These are phyloP conservation scores for Alternaria conjuncta DNA, from an alignment of 2,329 filamentous ascomycete genomes.

Conservation along the genomic window DNA sequence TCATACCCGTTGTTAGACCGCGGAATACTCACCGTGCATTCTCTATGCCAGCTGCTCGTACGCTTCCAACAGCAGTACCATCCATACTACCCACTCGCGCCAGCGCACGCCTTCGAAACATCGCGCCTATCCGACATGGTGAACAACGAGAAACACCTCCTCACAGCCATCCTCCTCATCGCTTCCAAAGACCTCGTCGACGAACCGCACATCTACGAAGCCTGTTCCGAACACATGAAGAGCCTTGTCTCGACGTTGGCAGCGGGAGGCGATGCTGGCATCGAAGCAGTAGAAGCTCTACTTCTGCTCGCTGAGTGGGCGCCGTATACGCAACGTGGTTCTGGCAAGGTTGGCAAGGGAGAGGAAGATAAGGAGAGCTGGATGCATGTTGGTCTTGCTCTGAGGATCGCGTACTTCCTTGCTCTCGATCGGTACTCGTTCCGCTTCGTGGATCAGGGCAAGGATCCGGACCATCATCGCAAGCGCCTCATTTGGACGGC, in stretches of 20 bases:
- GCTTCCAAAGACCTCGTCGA: conserved; percentile 73
- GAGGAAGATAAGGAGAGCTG: conserved; percentile 77
- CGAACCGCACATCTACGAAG: conserved; percentile 67
- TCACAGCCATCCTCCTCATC: conserved; percentile 74
- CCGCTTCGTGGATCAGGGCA: conserved; percentile 64
- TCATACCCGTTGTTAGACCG: conserved; percentile 53
- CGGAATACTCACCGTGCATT: conserved; percentile 52
- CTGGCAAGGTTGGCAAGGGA: conserved; percentile 70
- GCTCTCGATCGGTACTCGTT: conserved; percentile 73
- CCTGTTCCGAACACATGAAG: conserved; percentile 74
- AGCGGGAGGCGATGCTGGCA: conserved; percentile 69
- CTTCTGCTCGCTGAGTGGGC: conserved; percentile 76
- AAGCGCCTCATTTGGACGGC: conserved; percentile 73
- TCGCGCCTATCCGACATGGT: conserved; percentile 62
- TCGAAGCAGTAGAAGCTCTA: conserved; percentile 74
- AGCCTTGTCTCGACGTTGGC: conserved; percentile 70
- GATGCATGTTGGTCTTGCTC: conserved; percentile 76
- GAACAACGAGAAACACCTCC: conserved; percentile 67
- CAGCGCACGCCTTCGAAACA: conserved; percentile 64
- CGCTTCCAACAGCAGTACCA: conserved; percentile 72
- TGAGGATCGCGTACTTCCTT: conserved; percentile 73
- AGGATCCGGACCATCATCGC: conserved; percentile 65
- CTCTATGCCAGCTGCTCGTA: conserved; percentile 59
- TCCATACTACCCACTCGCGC: conserved; percentile 72
- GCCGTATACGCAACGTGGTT: conserved; percentile 67